Percentiles rank a stretch among this genome's conserved stretches.
Evolutionary conservation across 257 asterid species (phyloP).

Genomic region (Plantago ovata): DNA sequence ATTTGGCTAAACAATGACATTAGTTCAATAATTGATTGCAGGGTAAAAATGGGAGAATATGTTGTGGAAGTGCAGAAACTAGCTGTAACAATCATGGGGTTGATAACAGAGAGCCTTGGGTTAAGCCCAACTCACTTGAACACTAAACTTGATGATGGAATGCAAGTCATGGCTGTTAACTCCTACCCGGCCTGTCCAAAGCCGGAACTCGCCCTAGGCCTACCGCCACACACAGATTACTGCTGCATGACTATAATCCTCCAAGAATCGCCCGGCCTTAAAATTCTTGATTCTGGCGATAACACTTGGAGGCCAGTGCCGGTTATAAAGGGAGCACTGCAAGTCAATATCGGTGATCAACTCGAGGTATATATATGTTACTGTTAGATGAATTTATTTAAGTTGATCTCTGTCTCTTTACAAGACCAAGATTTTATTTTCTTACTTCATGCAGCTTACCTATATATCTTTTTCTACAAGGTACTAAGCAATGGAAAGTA

Average conservation of each 20-base stretch:
- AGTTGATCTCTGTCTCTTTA: no score
- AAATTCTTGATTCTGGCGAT: slow-evolving; percentile 22
- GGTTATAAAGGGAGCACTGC: slow-evolving; percentile 18
- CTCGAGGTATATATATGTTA: slow-evolving; percentile 36
- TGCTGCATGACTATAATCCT: slow-evolving; percentile 37
- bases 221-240: slow-evolving; percentile 54
- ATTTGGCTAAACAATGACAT: not conserved
- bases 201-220: slow-evolving; percentile 35
- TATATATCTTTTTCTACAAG: not conserved
- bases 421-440: no score
- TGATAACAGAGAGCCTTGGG: slow-evolving; percentile 44
- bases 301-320: slow-evolving; percentile 33
- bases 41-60: slow-evolving; percentile 50
- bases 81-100: slow-evolving; percentile 21
- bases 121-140: slow-evolving; percentile 34
- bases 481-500: slow-evolving; percentile 48
- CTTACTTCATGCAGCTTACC: no score
- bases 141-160: slow-evolving; percentile 27
- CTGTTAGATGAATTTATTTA: no score
- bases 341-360: slow-evolving; percentile 49
- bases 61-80: slow-evolving; percentile 26
- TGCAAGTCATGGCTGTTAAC: slow-evolving; percentile 42
- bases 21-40: slow-evolving; percentile 8
- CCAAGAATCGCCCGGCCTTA: slow-evolving; percentile 33
- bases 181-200: slow-evolving; percentile 45